Evolutionary conservation across 2,329 filamentous ascomycete genomes (phyloP).

Genomic region (Fusarium protoensiforme): DNA sequence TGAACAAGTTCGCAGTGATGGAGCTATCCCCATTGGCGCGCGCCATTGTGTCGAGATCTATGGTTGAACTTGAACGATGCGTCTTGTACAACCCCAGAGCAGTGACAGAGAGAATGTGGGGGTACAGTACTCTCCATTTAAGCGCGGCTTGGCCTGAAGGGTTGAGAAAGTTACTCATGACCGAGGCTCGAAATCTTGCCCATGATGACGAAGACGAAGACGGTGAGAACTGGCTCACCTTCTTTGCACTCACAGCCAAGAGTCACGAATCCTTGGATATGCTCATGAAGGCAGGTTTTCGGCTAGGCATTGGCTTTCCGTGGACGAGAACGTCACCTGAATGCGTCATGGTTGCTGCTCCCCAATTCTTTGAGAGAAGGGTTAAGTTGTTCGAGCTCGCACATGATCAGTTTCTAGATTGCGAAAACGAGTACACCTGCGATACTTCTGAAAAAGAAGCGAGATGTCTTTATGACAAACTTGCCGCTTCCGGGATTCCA

Average conservation of each 20-base stretch:
- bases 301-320: background rate
- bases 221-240: rapidly evolving
- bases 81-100: background rate
- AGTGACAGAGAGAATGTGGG: rapidly evolving
- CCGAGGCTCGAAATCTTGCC: background rate
- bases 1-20: background rate
- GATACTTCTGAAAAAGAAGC: background rate
- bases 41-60: background rate
- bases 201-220: background rate
- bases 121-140: background rate
- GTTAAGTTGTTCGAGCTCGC: background rate
- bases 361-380: background rate
- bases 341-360: background rate
- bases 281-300: background rate
- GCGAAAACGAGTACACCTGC: background rate
- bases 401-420: background rate
- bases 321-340: background rate
- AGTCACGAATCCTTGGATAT: background rate
- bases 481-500: background rate
- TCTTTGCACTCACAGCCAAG: rapidly evolving
- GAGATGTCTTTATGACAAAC: background rate
- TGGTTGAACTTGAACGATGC: background rate
- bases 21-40: background rate
- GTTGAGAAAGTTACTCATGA: background rate
- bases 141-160: background rate